Conservation (phyloP, 306 rosid species). For the Hippophae tibetana region DNA sequence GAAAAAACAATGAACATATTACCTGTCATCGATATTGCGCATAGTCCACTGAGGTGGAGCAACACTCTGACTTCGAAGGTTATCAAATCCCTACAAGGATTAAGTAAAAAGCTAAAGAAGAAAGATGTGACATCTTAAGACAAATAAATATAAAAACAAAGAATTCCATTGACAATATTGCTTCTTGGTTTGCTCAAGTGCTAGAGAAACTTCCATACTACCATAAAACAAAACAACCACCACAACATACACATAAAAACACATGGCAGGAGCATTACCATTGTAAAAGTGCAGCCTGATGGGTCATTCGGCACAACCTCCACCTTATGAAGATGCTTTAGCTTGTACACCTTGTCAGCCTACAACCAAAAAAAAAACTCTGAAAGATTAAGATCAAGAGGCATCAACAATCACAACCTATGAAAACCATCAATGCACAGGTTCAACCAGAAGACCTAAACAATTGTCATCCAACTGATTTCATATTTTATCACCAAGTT, state of each 20-base stretch:
- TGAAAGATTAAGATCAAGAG: not conserved
- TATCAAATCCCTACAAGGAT: conserved; percentile 76
- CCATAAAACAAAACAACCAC: not conserved
- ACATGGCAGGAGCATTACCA: conserved; percentile 48
- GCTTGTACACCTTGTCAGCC: conserved; percentile 93
- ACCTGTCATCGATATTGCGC: conserved; percentile 97
- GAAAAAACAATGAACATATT: conserved; percentile 11
- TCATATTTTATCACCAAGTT: no score
- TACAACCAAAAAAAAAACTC: conserved; percentile 26
- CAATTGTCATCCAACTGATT: no score
- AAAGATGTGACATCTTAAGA: not conserved
- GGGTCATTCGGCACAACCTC: conserved; percentile 81
- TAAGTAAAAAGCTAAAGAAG: not conserved
- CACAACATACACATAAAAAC: not conserved
- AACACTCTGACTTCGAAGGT: conserved; percentile 75
- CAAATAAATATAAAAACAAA: not conserved
- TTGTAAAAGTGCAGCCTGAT: conserved; percentile 81
- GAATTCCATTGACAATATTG: not conserved
- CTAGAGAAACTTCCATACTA: not conserved
- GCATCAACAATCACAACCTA: not conserved
- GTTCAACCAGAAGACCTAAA: no score
- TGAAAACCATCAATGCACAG: no score
- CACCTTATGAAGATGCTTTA: conserved; percentile 89
- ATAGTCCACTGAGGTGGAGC: conserved; percentile 97
- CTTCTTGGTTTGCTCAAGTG: conserved; percentile 19